phyloP scores from a whole-genome alignment of 345 rosid species.

The Salix exigua region DNA sequence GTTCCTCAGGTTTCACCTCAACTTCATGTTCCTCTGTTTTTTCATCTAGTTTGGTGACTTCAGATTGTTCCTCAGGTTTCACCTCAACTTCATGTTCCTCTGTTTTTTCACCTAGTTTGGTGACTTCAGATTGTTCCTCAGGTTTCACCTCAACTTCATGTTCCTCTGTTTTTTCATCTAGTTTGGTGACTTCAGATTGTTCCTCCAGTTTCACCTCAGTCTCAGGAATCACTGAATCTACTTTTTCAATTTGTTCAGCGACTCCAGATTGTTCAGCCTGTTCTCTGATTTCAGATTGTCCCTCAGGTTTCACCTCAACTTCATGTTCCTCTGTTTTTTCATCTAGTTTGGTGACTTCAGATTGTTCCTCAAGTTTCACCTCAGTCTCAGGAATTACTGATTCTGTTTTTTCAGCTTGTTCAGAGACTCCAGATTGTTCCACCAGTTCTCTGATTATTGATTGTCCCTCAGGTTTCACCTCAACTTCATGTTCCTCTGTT shows the following conservation, averaged over 20 bases:
- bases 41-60: neutral
- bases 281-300: neutral
- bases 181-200: slow-evolving; percentile 7
- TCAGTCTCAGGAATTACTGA: neutral
- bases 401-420: neutral
- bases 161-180: neutral
- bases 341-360: slow-evolving; percentile 4
- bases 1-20: slow-evolving; percentile 2
- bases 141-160: neutral
- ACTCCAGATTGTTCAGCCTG: slow-evolving; percentile 1
- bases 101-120: slow-evolving; percentile 9
- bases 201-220: slow-evolving; percentile 5
- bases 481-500: neutral
- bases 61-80: neutral
- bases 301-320: neutral
- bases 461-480: slow-evolving; percentile 3
- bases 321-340: slow-evolving; percentile 4
- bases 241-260: neutral
- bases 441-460: no score
- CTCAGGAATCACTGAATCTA: neutral
- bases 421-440: neutral
- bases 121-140: slow-evolving; percentile 9
- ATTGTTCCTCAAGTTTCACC: slow-evolving; percentile 8
- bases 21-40: slow-evolving; percentile 6
- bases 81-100: neutral